Percentiles rank a stretch among this genome's conserved stretches.
phyloP scores from a whole-genome alignment of 192 early-diverging fungal species.

The Coemansia sp. region DNA sequence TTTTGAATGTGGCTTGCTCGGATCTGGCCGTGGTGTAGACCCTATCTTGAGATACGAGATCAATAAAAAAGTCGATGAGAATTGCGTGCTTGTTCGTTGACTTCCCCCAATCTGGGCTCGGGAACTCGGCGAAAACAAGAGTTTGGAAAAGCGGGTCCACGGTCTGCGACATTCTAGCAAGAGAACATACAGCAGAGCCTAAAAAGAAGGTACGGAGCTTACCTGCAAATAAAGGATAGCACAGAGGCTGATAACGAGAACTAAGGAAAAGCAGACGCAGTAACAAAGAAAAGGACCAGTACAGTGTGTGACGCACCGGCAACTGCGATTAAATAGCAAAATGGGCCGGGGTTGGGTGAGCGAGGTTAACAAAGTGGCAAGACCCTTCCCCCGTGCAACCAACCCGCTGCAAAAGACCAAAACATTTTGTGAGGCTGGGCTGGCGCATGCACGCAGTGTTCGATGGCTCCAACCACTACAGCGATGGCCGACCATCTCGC shows the following conservation, averaged over 20 bases:
- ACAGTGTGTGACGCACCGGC: neutral
- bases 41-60: no score
- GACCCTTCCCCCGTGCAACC: neutral
- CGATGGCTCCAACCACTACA: conserved; percentile 9
- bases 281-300: neutral
- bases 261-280: neutral
- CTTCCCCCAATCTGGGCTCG: no score
- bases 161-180: no score
- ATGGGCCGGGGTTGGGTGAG: neutral
- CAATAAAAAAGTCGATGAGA: no score
- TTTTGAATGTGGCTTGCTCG: neutral
- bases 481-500: neutral
- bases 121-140: no score
- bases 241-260: neutral
- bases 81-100: no score
- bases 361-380: neutral
- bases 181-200: neutral
- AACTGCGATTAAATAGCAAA: conserved; percentile 9
- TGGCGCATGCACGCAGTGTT: conserved; percentile 27
- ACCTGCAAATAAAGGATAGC: neutral
- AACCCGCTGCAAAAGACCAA: conserved; percentile 3
- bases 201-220: conserved; percentile 1
- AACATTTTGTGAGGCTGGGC: conserved; percentile 8
- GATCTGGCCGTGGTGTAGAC: no score
- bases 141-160: no score